Base-by-base conservation (phyloP, 2,329 filamentous ascomycete species). In the Teratosphaeriaceae sp. region DNA sequence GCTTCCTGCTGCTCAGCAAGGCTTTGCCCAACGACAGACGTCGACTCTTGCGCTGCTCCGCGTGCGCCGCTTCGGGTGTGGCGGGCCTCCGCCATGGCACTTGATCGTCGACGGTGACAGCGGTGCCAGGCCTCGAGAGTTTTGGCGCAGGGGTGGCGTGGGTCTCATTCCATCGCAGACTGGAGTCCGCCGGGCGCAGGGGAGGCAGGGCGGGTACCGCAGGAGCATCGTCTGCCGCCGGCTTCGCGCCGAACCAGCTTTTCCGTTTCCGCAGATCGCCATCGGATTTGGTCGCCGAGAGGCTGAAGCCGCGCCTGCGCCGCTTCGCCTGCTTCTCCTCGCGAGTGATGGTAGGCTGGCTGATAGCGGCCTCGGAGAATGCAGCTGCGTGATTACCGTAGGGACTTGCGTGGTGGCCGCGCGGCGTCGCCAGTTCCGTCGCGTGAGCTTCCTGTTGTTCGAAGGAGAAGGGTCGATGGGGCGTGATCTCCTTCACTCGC, bases 231-330 rank as follows among this genome's bases (percentile, higher is more conserved):
- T 53, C 46, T 8, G 31, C 45, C 29, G 47, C 50, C 4, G 48
- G 47, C 12, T 37, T 43, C 11, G 48, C 53, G 13, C 53, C 55
- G 34, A 57, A 56, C 52, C 52, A 55, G 44, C 55, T 57, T 38
- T 49, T 50, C 8, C 55, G 52, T 23, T 48, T 51, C 26, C 40
- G 52, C 31, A 40, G 22, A 13, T 40, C 13, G 23, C 38, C 38
- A 7, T 29, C 23, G 5, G 26, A 23, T 15, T 40, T 40, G 15
- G 21, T 12, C 23, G 20, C 19, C 11, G 38, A 40, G 3, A 40
- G 23, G 19, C 26, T 40, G 38, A 40, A 40, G n/a, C 20, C 21
- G 7, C 38, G 38, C 13, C 38, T 40, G 18, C 26, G 18, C 7
- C 38, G 38, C 38, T 40, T 40, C 2, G 23, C 11, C 35, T 12